Percentiles rank a stretch among this genome's conserved stretches.
Conservation (phyloP, 2,329 filamentous ascomycete species). For the Ambrosiella xylebori region DNA sequence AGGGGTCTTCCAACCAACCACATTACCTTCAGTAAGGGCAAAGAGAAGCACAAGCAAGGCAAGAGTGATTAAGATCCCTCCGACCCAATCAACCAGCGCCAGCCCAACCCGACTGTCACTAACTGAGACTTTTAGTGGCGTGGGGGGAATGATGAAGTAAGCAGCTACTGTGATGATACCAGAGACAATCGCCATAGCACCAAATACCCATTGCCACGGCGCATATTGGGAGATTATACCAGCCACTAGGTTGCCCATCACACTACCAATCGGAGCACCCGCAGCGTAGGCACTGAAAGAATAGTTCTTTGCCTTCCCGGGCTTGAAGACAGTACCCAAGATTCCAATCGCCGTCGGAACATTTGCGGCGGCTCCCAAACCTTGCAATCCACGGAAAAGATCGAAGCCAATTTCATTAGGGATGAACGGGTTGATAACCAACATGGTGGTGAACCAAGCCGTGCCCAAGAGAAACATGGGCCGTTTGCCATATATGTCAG, state of each 20-base stretch:
- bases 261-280: constrained; percentile 45
- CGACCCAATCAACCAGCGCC: constrained; percentile 39
- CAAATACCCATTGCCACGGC: constrained; percentile 52
- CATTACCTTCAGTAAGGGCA: constrained; percentile 50
- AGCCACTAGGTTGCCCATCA: constrained; percentile 47
- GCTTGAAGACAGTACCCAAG: constrained; percentile 47
- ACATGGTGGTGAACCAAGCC: constrained; percentile 42
- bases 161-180: constrained; percentile 38
- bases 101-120: background rate
- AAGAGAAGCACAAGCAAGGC: constrained; percentile 47
- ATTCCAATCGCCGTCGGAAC: constrained; percentile 57
- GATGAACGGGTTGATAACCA: constrained; percentile 44
- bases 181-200: constrained; percentile 42
- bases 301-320: constrained; percentile 52
- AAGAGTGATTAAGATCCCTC: constrained; percentile 43
- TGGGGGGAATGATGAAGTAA: constrained; percentile 40
- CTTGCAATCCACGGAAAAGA: constrained; percentile 48
- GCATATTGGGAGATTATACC: constrained; percentile 46
- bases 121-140: constrained; percentile 20
- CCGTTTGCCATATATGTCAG: constrained; percentile 49
- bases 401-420: constrained; percentile 52
- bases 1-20: constrained; percentile 46
- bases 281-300: constrained; percentile 49
- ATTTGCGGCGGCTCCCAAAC: constrained; percentile 50
- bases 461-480: constrained; percentile 48